Base-by-base conservation (phyloP, 495 filamentous ascomycete species). In the Eremomyces bilateralis region DNA sequence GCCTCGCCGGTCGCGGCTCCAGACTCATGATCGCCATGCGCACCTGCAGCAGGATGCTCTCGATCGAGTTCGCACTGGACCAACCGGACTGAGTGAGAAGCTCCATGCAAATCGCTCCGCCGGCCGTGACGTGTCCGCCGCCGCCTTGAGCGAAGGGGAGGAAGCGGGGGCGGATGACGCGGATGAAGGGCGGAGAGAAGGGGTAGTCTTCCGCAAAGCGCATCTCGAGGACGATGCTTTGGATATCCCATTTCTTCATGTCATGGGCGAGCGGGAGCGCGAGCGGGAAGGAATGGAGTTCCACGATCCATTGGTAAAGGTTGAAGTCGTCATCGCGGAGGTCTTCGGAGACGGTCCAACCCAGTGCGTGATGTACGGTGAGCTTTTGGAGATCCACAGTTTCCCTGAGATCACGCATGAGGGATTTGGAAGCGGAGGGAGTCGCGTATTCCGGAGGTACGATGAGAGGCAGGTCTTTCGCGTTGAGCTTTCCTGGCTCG, bases 281-380 rank as follows among this genome's bases (percentile, higher is more conserved):
- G 0, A 58, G 44, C 10, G 82, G 73, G 45, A 94, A 92, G 32
- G 71, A 78, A 51, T 94, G 84, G 0, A 94, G 54, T 49, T 93
- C 78, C 2, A 92, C 72, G 42, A 92, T 83, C 82, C 83, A 92
- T 51, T 92, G 84, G 48, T 83, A 94, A 25, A 85, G 57, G 47
- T 84, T 93, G 4, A 51, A 54, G 37, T 72, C 53, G 8, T 61
- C 48, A 10, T 59, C 54, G 3, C 54, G 53, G n/a, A n/a, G n/a
- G 43, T 88, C 54, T 3, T 54, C 53, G 43, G 88, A 62, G 38
- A 92, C 69, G 49, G 81, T 84, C 80, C 83, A 94, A 12, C 84
- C 84, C 0, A 92, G 64, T 40, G 80, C 66, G 40, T 76, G 63
- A 4, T 73, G 54, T 1, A 71, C 64, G 5, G 64, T 66, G 21